Evolutionary conservation across 805 yeast genomes (phyloP), one percentile per base, ranked within the genome.

Genomic region (Suhomyces faveliae): DNA sequence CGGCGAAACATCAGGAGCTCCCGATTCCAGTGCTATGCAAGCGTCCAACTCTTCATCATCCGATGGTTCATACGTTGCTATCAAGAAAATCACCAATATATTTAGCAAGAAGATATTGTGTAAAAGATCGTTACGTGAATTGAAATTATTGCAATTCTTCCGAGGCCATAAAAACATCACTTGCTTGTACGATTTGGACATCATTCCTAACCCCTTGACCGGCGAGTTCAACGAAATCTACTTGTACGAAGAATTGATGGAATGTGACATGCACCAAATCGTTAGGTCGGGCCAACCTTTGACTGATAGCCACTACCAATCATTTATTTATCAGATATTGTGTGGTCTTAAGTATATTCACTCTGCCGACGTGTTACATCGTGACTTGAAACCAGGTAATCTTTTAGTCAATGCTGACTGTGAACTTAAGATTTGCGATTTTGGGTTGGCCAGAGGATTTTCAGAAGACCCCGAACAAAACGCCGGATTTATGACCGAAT

Each of bases 221-320:
- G 84, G 84, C 3, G 80, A 81, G 45, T 92, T 92, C 73, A 90
- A 91, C 67, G 99, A 95, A 60, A 78, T 94, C 10, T 94, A 94
- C 57, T 74, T 94, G 6, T 94, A 94, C 61, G 99, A 94, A 67
- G 99, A 92, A 68, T 74, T 92, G 58, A 94, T 94, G 98, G 98
- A 92, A 66, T 92, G 98, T 68, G 99, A 94, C 67, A 85, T 94
- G 89, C 97, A 92, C 68, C 98, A 92, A 67, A 94, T 94, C 60
- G 92, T 94, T 53, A 79, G 96, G 56, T 87, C 96, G 9, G 92
- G 91, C 17, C 98, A 94, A 66, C 87, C 96, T 0, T 74, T 94
- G 55, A 89, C 97, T 1, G 98, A 94, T 64, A 89, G 91, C 25
- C 99, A 94, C 66, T 91, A 88, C 67, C 99, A 94, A 70, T 84